Conservation (phyloP, 192 early-diverging fungal species). For the Powellomyces hirtus region DNA sequence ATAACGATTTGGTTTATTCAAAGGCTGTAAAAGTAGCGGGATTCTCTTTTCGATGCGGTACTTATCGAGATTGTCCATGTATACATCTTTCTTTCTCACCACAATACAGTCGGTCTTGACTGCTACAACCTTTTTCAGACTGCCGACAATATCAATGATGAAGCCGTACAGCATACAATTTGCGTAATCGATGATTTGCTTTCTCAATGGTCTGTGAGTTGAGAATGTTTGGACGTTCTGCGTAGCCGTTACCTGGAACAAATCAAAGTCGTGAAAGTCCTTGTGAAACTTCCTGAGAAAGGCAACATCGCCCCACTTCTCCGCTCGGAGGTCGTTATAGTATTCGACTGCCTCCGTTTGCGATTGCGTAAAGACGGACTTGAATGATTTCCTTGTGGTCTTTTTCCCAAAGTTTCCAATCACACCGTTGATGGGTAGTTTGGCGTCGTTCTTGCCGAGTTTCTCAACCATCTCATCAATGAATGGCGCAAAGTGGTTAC, state of each 20-base stretch:
- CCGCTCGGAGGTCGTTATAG: neutral
- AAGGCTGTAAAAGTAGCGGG: too few species aligned
- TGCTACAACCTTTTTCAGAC: conserved; percentile 2
- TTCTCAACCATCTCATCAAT: neutral
- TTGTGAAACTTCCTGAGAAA: neutral
- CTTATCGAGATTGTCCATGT: neutral
- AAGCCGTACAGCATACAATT: conserved; percentile 21
- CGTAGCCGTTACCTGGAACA: neutral
- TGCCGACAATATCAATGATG: conserved; percentile 4
- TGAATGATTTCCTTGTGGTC: neutral
- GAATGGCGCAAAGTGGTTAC: neutral
- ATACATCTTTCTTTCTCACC: conserved; percentile 5
- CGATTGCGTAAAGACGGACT: neutral
- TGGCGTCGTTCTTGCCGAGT: conserved; percentile 5
- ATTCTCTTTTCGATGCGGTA: conserved; percentile 1
- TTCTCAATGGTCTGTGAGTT: conserved; percentile 5
- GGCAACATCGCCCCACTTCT: neutral
- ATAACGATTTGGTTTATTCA: too few species aligned
- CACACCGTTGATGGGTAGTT: conserved; percentile 11
- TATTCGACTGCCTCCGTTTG: conserved; percentile 1
- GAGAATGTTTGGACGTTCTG: neutral
- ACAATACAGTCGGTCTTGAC: conserved; percentile 23
- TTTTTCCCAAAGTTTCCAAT: neutral
- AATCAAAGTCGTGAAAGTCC: conserved; percentile 7
- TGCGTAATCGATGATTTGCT: conserved; percentile 22